Base-by-base conservation (phyloP, 192 early-diverging fungal genomes). In the Allomyces macrogynus region DNA sequence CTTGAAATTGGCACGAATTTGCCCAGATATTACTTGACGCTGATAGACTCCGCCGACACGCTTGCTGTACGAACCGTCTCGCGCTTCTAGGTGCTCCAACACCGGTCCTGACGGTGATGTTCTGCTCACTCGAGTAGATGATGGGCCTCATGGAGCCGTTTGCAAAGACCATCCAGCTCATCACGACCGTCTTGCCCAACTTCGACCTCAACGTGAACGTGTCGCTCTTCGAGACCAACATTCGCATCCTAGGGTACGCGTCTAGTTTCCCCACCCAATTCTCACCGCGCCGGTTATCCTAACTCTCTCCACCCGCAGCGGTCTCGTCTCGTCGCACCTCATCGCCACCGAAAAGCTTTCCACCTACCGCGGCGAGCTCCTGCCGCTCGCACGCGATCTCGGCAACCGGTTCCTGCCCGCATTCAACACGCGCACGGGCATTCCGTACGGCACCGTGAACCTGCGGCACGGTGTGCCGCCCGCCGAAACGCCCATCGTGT, bases 361-460 rank as follows among this genome's bases (percentile, higher is more conserved):
- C 14, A 23, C 4, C 23, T 22, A 44, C 18, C 12, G 12, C 12
- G 63, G 61, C 18, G 12, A 64, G 8, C 63, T 64, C 1, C 27
- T 64, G 1, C 14, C 12, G 24, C 27, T 23, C 12, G 63, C 63
- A 11, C 23, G 14, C 63, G 40, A 43, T 18, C 63, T 64, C 32
- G 63, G 40, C 23, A 23, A 27, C 63, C 63, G 63, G 12, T 26
- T 64, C 3, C 23, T 64, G 23, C 63, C 24, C 1, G 63, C 63
- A 1, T 64, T 64, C 63, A 27, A 24, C 63, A 14, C 63, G 16
- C 23, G 18, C 1, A 32, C 63, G 16, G 40, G 27, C 25, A 64
- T 64, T 23, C 63, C 63, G 12, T 64, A 32, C 65, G 73, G 73
- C 9, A 67, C 69, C 16, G 70, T 67, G 8, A 67, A 67, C 49